Conservation (phyloP, 2,329 filamentous ascomycete genomes). For the Sporothrix sp. region DNA sequence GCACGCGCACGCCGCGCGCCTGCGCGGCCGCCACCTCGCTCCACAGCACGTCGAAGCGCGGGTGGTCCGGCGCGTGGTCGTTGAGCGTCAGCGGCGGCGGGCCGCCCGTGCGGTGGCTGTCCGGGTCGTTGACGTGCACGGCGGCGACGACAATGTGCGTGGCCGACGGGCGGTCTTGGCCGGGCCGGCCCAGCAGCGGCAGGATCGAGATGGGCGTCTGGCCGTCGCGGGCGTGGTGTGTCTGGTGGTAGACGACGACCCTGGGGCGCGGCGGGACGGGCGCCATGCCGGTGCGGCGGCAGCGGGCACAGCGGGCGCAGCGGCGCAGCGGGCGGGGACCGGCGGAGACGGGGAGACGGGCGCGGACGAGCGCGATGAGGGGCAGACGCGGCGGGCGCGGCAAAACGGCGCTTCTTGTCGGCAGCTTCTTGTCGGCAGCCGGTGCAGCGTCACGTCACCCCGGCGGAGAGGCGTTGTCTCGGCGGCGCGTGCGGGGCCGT, state of each 20-base stretch:
- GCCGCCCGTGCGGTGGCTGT: neutral
- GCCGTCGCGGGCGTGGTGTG: constrained; percentile 29
- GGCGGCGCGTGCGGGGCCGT: too few relatives aligned
- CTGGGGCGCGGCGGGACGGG: constrained; percentile 24
- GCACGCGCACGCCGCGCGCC: constrained; percentile 59
- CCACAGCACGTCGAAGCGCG: constrained; percentile 58
- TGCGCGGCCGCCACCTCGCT: constrained; percentile 60
- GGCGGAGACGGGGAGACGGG: neutral
- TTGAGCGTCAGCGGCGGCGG: constrained; percentile 54
- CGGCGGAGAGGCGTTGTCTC: too few relatives aligned
- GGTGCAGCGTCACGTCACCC: too few relatives aligned
- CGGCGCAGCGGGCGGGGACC: neutral
- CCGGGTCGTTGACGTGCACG: constrained; percentile 60
- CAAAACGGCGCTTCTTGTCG: too few relatives aligned
- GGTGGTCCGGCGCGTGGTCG: constrained; percentile 56
- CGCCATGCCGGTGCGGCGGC: constrained; percentile 1
- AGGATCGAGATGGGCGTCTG: constrained; percentile 32
- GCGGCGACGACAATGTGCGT: constrained; percentile 73
- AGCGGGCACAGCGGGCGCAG: neutral
- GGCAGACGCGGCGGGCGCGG: neutral
- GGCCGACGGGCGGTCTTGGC: constrained; percentile 17
- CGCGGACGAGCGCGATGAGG: neutral
- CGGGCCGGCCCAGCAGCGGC: constrained; percentile 26
- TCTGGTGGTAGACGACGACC: constrained; percentile 32
- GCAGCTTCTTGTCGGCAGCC: too few relatives aligned